Conservation (phyloP, 2,329 filamentous ascomycete species). For the Saccharata proteae region DNA sequence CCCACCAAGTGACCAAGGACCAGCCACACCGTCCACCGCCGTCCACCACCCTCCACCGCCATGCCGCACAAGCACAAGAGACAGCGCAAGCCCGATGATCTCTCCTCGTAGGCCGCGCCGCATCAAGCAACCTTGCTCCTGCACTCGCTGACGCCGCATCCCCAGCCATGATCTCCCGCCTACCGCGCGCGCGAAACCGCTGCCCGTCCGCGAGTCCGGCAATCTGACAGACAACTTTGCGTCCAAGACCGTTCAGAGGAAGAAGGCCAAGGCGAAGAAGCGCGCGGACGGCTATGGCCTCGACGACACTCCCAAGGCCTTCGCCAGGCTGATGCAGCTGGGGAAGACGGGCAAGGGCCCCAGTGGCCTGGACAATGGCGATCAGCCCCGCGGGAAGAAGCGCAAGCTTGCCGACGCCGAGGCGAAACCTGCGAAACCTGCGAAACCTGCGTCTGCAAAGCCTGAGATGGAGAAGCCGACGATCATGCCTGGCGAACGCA, state of each 20-base stretch:
- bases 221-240: conserved; percentile 27
- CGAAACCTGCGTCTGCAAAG: conserved; percentile 10
- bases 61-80: conserved; percentile 89
- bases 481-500: conserved; percentile 71
- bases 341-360: conserved; percentile 46
- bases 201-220: conserved; percentile 34
- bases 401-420: conserved; percentile 26
- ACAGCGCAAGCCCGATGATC: conserved; percentile 39
- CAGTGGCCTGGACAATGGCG: conserved; percentile 62
- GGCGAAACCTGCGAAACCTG: conserved; percentile 13
- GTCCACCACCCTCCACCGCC: conserved; percentile 1
- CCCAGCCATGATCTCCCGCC: conserved; percentile 49
- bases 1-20: too few relatives aligned
- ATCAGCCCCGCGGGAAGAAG: conserved; percentile 34
- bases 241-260: conserved; percentile 23
- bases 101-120: conserved; percentile 39
- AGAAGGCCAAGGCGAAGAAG: conserved; percentile 20
- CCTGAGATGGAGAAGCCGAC: conserved; percentile 37
- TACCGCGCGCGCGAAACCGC: conserved; percentile 44
- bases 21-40: too few relatives aligned
- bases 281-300: conserved; percentile 41
- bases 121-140: conserved; percentile 30
- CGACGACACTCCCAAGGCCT: conserved; percentile 81
- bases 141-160: conserved; percentile 23
- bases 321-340: conserved; percentile 72